Evolutionary conservation across 768 basidiomycete genomes (phyloP), one percentile per base, ranked within the genome.

Genomic region (Cystofilobasidium macerans): DNA sequence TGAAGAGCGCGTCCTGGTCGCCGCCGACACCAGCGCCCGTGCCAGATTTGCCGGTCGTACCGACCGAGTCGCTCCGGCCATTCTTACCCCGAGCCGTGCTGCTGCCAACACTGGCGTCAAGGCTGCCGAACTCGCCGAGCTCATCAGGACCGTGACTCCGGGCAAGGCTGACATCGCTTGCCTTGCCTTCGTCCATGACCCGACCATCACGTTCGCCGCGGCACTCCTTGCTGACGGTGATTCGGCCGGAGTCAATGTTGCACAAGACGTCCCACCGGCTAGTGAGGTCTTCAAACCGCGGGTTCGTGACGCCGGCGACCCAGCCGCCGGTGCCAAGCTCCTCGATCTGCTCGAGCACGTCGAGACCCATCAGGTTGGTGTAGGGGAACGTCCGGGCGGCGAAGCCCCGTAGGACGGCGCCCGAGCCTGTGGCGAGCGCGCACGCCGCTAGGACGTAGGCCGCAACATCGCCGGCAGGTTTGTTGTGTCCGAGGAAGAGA

Each of bases 251-350:
- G 57, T 89, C 86, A 69, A 97, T 85, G 73, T 98, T 91, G 75
- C 94, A 88, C 45, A 97, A 79, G 11, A 99, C 79, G 75, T 99
- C 95, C 95, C 95, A 99, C 32, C 75, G 73, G 16, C 83, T 81
- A 0, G 85, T 84, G 0, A 86, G 82, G 1, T 86, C 80, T 72
- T 94, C 90, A 76, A 97, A 97, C 54, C 97, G 91, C 2, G 93
- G 95, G 72, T 99, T 99, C 0, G 89, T 93, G 3, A 98, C 94
- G 1, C 95, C 95, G 13, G 93, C 95, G 61, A 99, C 92, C 73
- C 86, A 99, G 16, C 89, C 94, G 40, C 33, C 57, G 36, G 54
- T 51, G 81, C 86, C 78, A 78, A 91, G 89, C 86, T 32, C 30
- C 30, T 54, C 51, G 14, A 32, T 85, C 11, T 84, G 81, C 76